Evolutionary conservation across 441 rosid genomes (phyloP).

Genomic region (Dalechampia spathulata): DNA sequence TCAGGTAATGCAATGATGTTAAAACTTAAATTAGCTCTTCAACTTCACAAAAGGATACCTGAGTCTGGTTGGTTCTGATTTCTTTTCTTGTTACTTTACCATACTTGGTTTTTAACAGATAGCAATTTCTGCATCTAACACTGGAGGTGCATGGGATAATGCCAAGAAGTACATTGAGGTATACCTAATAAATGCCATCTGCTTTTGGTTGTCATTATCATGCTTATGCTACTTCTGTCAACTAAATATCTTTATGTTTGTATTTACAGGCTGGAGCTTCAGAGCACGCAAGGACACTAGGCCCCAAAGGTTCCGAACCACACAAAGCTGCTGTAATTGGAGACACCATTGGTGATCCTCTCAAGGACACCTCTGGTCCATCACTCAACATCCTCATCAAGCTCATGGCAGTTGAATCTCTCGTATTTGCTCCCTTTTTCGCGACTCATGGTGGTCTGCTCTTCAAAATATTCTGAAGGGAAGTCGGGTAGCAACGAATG

Average conservation of each 20-base stretch:
- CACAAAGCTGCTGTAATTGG: slow-evolving; percentile 87
- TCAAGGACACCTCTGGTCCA: slow-evolving; percentile 80
- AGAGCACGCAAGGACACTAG: slow-evolving; percentile 68
- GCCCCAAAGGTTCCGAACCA: slow-evolving; percentile 77
- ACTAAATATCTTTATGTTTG: neutral
- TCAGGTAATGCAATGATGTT: slow-evolving; percentile 34
- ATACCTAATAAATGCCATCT: neutral
- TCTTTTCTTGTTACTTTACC: neutral
- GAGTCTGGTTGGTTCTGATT: neutral
- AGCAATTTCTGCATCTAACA: slow-evolving; percentile 83
- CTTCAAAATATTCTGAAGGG: slow-evolving; percentile 41
- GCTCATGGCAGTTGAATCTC: slow-evolving; percentile 89
- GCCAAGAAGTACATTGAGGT: slow-evolving; percentile 92
- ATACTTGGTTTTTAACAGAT: slow-evolving; percentile 28
- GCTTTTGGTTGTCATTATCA: neutral
- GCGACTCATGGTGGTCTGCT: slow-evolving; percentile 79
- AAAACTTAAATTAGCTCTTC: slow-evolving; percentile 7
- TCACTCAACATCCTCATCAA: slow-evolving; percentile 81
- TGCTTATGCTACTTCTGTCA: neutral
- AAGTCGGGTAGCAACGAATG: neutral
- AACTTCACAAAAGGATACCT: neutral
- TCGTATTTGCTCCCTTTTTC: slow-evolving; percentile 75
- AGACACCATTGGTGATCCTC: slow-evolving; percentile 77
- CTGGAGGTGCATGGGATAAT: slow-evolving; percentile 87
- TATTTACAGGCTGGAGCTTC: slow-evolving; percentile 63